Base-by-base conservation (phyloP, 169 alveolate species). In the Cryptosporidium xiaoi region DNA sequence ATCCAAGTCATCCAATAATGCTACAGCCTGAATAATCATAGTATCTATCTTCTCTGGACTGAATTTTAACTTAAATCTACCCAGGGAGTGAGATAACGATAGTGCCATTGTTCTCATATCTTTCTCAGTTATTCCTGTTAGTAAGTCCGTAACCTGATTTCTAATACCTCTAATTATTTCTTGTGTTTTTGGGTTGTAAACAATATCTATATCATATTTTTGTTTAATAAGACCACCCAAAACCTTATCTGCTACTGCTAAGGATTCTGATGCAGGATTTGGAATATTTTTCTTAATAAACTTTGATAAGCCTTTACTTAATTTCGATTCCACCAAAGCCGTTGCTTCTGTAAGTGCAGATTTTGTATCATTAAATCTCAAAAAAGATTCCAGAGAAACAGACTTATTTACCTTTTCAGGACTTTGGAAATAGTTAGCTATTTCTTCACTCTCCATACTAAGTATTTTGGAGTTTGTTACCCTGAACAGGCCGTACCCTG, bases 1-100 rank as follows among this genome's bases (percentile, higher is more conserved):
- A 77, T 99, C 99, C 69, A 97, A 92, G 84, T 96, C 98, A 93
- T 97, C 99, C n/a, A 98, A 90, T 51, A 98, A 94, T 46, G 98
- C 98, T 20, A 97, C 98, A 27, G 99, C 99, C 93, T 99, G 99
- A 66, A 98, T 97, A 83, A 99, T 96, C 99, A 98, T 98, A 36
- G 98, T 96, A 87, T 99, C 99, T 18, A 98, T 98, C 93, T 98
- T 99, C 91, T 99, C 99, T 29, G 99, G 98, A 50, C 99, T 95
- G 91, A 99, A 98, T 90, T 98, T 97, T 68, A 99, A 94, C 94
- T 96, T 98, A 93, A 98, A 98, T 69, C 99, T 90, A 44, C 96
- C 94, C 29, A 94, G 82, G 29, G 96, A 91, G 84, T 96, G 98
- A 82, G 98, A 95, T 84, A 96, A 85, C 65, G 97, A 93, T 68